phyloP scores from a whole-genome alignment of 257 asterid species.

The Jasminum sambac region DNA sequence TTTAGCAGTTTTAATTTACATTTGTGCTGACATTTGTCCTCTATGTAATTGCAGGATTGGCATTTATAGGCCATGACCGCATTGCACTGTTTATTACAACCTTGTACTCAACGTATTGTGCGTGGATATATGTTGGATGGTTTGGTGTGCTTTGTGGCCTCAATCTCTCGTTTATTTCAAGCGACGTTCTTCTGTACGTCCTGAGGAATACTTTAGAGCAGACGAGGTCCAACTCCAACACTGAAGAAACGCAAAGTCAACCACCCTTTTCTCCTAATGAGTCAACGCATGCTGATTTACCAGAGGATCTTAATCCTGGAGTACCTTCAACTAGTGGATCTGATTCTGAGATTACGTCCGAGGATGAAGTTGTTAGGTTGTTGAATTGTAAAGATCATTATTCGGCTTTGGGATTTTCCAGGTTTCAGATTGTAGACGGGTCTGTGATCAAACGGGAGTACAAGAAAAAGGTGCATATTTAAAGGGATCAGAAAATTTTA shows the following conservation, averaged over 20 bases:
- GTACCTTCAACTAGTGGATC: constrained; percentile 79
- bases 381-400: constrained; percentile 81
- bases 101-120: constrained; percentile 70
- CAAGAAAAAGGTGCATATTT: constrained; percentile 66
- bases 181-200: constrained; percentile 70
- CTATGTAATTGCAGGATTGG: constrained; percentile 57
- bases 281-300: constrained; percentile 40
- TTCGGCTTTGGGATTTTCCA: constrained; percentile 77
- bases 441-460: constrained; percentile 79
- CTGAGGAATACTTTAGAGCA: constrained; percentile 64
- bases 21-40: constrained; percentile 22
- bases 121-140: constrained; percentile 84
- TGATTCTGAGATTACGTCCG: constrained; percentile 76
- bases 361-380: constrained; percentile 77
- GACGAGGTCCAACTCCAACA: constrained; percentile 43
- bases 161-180: constrained; percentile 83
- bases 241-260: constrained; percentile 67
- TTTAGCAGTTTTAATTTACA: constrained; percentile 19
- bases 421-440: constrained; percentile 66
- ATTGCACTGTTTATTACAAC: constrained; percentile 65
- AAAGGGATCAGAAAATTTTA: background rate
- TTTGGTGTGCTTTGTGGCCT: constrained; percentile 66
- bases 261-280: constrained; percentile 48
- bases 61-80: constrained; percentile 63
- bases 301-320: constrained; percentile 59